Evolutionary conservation across 192 early-diverging fungal genomes (phyloP).

Genomic region (Funneliformis geosporum): DNA sequence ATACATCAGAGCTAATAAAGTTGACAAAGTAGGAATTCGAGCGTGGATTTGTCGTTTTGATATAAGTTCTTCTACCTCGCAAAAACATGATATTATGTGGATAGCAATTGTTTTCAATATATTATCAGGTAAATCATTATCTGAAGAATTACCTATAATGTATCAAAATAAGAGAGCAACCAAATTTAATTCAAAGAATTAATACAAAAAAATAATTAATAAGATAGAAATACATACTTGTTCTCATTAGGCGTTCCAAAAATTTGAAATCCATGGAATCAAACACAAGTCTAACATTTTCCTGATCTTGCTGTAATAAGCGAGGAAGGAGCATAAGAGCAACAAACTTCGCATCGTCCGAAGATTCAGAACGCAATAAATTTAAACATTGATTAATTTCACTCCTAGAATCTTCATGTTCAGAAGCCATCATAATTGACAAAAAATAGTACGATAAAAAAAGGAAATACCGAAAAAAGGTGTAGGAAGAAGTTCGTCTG

Average conservation of each 20-base stretch:
- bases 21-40: constrained; percentile 42
- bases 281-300: constrained; percentile 41
- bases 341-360: constrained; percentile 56
- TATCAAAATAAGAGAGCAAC: not conserved
- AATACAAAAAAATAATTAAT: not conserved
- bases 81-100: constrained; percentile 45
- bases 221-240: constrained; percentile 40
- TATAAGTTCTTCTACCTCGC: constrained; percentile 32
- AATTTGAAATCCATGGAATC: constrained; percentile 55
- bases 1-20: constrained; percentile 38
- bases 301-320: constrained; percentile 44
- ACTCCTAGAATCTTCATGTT: not conserved
- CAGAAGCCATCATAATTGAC: not conserved
- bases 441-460: too few relatives aligned
- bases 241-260: constrained; percentile 49
- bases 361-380: constrained; percentile 39
- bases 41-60: constrained; percentile 33
- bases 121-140: constrained; percentile 39
- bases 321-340: constrained; percentile 50
- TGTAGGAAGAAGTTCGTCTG: too few relatives aligned
- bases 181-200: not conserved
- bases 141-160: constrained; percentile 4
- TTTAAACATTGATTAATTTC: constrained; percentile 40
- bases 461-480: too few relatives aligned
- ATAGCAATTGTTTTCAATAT: constrained; percentile 46